A percentile compares a stretch with the other conserved stretches of the same genome.
Evolutionary conservation across 2,329 filamentous ascomycete genomes (phyloP).

Genomic region (Pyrenophora seminiperda): DNA sequence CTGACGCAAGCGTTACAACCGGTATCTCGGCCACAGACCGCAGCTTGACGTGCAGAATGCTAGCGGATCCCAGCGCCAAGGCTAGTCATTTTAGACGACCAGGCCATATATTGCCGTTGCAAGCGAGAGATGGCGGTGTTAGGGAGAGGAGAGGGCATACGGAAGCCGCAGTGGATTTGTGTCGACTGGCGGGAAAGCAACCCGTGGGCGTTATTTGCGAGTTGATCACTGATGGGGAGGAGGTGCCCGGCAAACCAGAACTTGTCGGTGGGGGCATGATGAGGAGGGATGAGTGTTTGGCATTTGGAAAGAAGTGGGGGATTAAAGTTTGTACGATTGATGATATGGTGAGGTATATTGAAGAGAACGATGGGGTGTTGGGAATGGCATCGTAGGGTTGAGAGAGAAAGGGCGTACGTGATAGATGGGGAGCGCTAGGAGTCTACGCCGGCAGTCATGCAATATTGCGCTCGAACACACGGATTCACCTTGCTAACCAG

Average conservation of each 20-base stretch:
- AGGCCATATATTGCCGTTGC: conserved; percentile 87
- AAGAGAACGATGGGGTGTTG: conserved; percentile 68
- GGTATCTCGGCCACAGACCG: conserved; percentile 91
- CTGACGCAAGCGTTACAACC: conserved; percentile 69
- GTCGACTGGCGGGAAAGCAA: conserved; percentile 74
- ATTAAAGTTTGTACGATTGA: conserved; percentile 95
- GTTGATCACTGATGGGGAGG: conserved; percentile 82
- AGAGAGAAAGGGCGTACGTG: too few species aligned
- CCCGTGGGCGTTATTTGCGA: conserved; percentile 86
- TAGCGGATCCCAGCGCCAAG: conserved; percentile 67
- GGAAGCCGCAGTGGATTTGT: conserved; percentile 91
- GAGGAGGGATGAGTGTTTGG: conserved; percentile 83
- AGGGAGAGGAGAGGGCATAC: conserved; percentile 83
- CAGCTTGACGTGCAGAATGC: conserved; percentile 75
- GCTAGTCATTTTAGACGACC: conserved; percentile 74
- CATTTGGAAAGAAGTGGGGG: conserved; percentile 85
- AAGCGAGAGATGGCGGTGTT: conserved; percentile 79
- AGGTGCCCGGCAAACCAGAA: conserved; percentile 70
- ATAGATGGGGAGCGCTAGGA: too few species aligned
- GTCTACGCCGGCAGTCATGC: too few species aligned
- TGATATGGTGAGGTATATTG: conserved; percentile 79
- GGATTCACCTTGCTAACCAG: background rate
- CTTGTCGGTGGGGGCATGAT: conserved; percentile 81
- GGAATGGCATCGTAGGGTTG: conserved; percentile 9
- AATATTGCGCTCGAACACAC: too few species aligned